These are phyloP conservation scores for Eucalyptus leucophloia DNA, from an alignment of 345 rosid species.

Conservation along the genomic window DNA sequence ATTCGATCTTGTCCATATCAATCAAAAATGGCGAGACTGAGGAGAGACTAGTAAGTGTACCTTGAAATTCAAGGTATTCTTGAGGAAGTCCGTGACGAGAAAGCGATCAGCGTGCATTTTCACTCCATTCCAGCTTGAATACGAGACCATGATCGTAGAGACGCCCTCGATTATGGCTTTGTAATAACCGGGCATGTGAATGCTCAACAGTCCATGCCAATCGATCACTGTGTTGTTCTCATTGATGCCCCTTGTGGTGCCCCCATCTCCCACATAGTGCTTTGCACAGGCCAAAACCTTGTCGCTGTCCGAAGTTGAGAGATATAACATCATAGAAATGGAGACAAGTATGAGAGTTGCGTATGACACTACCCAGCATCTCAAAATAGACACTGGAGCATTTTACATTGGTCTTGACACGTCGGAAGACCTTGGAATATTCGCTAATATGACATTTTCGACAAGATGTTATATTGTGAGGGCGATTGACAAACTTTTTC, in stretches of 20 bases:
- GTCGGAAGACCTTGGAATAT: background rate
- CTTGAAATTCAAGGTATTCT: constrained; percentile 45
- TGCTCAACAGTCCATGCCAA: constrained; percentile 23
- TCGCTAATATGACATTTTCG: background rate
- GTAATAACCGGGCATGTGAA: constrained; percentile 64
- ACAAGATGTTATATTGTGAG: background rate
- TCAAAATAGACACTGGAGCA: background rate
- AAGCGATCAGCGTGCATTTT: constrained; percentile 62
- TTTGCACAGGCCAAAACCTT: constrained; percentile 84
- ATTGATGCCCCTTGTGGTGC: constrained; percentile 53
- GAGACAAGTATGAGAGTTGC: too few relatives aligned
- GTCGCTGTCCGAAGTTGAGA: constrained; percentile 6
- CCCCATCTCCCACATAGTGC: constrained; percentile 85
- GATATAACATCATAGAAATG: background rate
- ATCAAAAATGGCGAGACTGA: background rate
- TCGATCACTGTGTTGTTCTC: constrained; percentile 45
- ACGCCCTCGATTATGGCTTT: constrained; percentile 49
- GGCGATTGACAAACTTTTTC: background rate
- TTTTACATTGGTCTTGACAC: background rate
- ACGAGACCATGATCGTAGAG: constrained; percentile 68
- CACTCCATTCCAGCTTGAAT: constrained; percentile 58
- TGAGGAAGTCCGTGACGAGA: constrained; percentile 45
- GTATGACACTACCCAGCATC: background rate
- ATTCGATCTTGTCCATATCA: background rate
- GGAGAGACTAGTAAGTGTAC: constrained; percentile 1